phyloP scores from a whole-genome alignment of 208 protist species.

The Trypanosoma grayi region DNA sequence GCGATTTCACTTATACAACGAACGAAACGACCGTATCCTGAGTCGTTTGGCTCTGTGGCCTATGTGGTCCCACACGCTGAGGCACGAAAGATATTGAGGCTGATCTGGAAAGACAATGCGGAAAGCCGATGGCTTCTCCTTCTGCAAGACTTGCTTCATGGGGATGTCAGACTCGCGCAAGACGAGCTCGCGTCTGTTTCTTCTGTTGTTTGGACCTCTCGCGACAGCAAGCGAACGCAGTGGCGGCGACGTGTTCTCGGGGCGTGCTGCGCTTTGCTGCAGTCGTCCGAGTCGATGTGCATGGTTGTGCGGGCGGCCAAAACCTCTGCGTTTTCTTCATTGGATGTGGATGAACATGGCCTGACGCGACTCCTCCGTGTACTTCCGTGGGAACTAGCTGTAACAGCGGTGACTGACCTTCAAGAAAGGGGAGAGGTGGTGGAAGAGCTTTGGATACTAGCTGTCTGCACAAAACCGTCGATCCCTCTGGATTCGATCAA shows the following conservation, averaged over 20 bases:
- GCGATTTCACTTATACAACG: slow-evolving; percentile 14
- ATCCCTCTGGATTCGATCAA: slow-evolving; percentile 8
- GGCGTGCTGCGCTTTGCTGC: slow-evolving; percentile 52
- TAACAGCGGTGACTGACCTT: slow-evolving; percentile 25
- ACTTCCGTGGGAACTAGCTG: slow-evolving; percentile 31
- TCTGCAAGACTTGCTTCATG: slow-evolving; percentile 36
- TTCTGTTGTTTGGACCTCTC: background rate
- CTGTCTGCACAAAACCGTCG: slow-evolving; percentile 14
- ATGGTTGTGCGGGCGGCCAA: slow-evolving; percentile 36
- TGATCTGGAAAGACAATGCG: slow-evolving; percentile 25
- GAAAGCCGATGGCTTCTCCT: slow-evolving; percentile 22
- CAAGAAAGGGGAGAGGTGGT: slow-evolving; percentile 15
- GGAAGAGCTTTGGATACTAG: slow-evolving; percentile 53
- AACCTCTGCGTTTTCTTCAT: slow-evolving; percentile 25
- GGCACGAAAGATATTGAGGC: slow-evolving; percentile 10
- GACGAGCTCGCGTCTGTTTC: slow-evolving; percentile 13
- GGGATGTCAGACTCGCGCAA: slow-evolving; percentile 26
- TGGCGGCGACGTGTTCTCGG: slow-evolving; percentile 43
- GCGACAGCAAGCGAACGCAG: slow-evolving; percentile 1
- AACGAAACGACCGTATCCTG: slow-evolving; percentile 5
- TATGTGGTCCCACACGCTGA: slow-evolving; percentile 14
- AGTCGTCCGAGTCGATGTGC: slow-evolving; percentile 37
- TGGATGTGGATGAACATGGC: slow-evolving; percentile 68
- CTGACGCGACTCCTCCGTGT: slow-evolving; percentile 63
- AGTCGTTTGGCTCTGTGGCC: slow-evolving; percentile 20